Base-by-base conservation (phyloP, 192 early-diverging fungal genomes). In the Bifiguratus adelaidae region DNA sequence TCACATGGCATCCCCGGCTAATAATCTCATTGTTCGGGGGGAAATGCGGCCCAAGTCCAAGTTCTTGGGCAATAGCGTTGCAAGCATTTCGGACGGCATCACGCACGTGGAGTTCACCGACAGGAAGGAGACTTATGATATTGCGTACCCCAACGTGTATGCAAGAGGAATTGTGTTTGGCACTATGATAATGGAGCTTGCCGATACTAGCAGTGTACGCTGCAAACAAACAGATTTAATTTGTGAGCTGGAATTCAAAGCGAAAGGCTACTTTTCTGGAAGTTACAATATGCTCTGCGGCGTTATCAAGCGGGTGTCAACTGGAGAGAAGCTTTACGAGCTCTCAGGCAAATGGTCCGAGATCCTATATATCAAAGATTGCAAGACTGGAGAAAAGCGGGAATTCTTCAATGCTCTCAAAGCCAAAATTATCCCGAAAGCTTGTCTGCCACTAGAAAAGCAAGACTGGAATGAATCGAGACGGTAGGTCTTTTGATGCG, bases 341-440 rank as follows among this genome's bases (percentile, higher is more conserved):
- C 78, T 96, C 53, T 70, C 69, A 23, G 95, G 95, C 26, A 87
- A 89, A 58, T 97, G 95, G 95, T 82, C 87, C 8, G 81, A 85
- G 25, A 68, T 70, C 28, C 81, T 91, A 23, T 75, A 65, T 23
- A 65, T 79, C 22, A 79, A 74, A 41, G n/a, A n/a, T n/a, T n/a
- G n/a, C n/a, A n/a, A n/a, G n/a, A n/a, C n/a, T n/a, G n/a, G n/a
- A n/a, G n/a, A n/a, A n/a, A n/a, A n/a, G n/a, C n/a, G n/a, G n/a
- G n/a, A n/a, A n/a, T n/a, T n/a, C n/a, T n/a, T n/a, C n/a, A n/a
- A n/a, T n/a, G n/a, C n/a, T n/a, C n/a, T n/a, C n/a, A n/a, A n/a
- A n/a, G n/a, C n/a, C n/a, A n/a, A n/a, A n/a, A n/a, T n/a, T n/a
- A n/a, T n/a, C 32, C 77, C 78, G 26, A 92, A 88, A 60, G 73